These are phyloP conservation scores for Daldinia caldariorum DNA, from an alignment of 495 filamentous ascomycete genomes.

Conservation along the genomic window DNA sequence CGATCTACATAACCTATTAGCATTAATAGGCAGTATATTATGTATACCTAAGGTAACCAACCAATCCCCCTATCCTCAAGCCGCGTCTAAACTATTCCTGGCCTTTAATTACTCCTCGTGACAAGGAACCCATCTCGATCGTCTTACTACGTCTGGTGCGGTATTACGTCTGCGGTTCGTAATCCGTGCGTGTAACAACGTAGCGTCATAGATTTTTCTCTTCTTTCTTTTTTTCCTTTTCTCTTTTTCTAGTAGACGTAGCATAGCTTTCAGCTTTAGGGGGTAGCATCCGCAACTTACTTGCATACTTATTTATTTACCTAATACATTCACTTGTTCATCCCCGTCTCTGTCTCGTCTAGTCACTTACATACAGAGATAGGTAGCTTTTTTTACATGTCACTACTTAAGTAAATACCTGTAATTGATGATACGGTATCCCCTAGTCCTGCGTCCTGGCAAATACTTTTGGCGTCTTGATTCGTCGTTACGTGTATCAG, in stretches of 20 bases:
- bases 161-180: slow-evolving; percentile 37
- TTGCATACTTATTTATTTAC: background rate
- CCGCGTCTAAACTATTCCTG: background rate
- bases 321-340: background rate
- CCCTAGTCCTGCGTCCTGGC: no score
- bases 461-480: background rate
- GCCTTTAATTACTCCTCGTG: slow-evolving; percentile 12
- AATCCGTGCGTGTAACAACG: slow-evolving; percentile 11
- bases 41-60: no score
- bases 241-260: background rate
- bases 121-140: slow-evolving; percentile 35
- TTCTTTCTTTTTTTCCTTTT: no score
- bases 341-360: no score
- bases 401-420: no score
- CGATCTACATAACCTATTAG: background rate
- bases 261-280: background rate
- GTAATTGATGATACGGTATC: no score
- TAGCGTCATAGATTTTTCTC: slow-evolving; percentile 33
- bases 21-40: no score
- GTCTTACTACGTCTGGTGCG: slow-evolving; percentile 21
- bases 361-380: no score
- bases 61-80: background rate
- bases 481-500: background rate
- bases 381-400: no score
- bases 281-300: background rate